Base-by-base conservation (phyloP, 106 monocot species). In the Dendrobium huoshanense region DNA sequence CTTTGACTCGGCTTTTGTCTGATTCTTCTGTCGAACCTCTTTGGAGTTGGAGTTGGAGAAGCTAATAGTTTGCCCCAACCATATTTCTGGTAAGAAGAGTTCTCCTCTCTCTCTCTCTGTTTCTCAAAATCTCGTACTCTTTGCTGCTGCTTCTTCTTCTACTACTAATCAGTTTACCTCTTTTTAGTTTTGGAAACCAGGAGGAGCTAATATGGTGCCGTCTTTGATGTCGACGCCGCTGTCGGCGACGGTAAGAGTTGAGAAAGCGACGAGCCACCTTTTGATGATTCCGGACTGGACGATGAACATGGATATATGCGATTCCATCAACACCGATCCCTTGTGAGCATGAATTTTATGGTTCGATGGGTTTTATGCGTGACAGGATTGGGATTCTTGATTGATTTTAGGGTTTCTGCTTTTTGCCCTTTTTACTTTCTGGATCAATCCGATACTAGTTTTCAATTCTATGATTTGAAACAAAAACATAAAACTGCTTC, bases 211-310 rank as follows among this genome's bases (percentile, higher is more conserved):
- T 76, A 76, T 76, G 76, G 1, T 76, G 47, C 76, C 76, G 49
- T 22, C 20, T 41, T 13, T 48, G 45, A 18, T 42, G 76, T 51
- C 76, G 76, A 48, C 49, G 9, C 49, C 76, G 51, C 4, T 77
- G 77, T 83, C 91, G 82, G 81, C 85, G 80, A 80, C 88, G 83
- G 89, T 87, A 29, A 41, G 80, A 65, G 91, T 94, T 25, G 94
- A 91, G 81, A 94, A 94, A 86, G 94, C 94, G 44, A 94, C 94
- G 45, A 94, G 91, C 86, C 89, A 94, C 72, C 94, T 94, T 65
- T 77, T 94, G 74, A 82, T 89, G 78, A 87, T 76, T 31, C 94
- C 94, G 27, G 94, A 94, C 44, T 94, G 94, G 94, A 86, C 87
- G 16, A 40, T 94, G 83, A 94, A 94, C 88, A 85, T 94, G 82